Base-by-base conservation (phyloP, 2,329 filamentous ascomycete species). In the Claviceps paspali region DNA sequence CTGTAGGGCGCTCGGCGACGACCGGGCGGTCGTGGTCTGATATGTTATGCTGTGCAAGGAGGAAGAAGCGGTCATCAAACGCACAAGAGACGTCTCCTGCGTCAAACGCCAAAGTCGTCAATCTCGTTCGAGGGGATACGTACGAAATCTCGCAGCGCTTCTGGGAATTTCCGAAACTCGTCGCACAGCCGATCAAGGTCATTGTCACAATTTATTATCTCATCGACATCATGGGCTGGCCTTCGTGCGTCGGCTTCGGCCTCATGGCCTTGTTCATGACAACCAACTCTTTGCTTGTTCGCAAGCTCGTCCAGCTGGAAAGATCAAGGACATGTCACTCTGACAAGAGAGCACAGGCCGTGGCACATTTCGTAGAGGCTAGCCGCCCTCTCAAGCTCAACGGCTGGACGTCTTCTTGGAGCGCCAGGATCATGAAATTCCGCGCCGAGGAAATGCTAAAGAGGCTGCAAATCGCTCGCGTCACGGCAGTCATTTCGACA, bases 31-130 rank as follows among this genome's bases (percentile, higher is more conserved):
- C 52, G 31, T 43, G 52, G 10, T 39, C 36, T 8, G 36, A 30
- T 12, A 43, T 44, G 11, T 52, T 45, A 6, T 43, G 49, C 2
- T 41, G 48, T 2, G 33, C 41, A 11, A 46, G 44, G 4, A 50
- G 48, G 29, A 35, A 39, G 8, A 49, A 37, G 1, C 7, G n/a
- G 5, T 17, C 21, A 1, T 3, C 39, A 1, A 30, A 29, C 3
- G 19, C 35, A 0, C 38, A 74, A 3, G 57, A 53, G 29, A 52
- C 5, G 21, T 5, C 50, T 38, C 72, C 80, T 2, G 84, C 86
- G 0, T 85, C 82, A 0, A 88, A 87, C 59, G 86, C 86, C 6
- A 93, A 93, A 52, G 91, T 94, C 36, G 70, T 94, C 42, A 94
- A 93, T 48, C 59, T 94, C 2, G 82, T 93, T 65, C 77, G 84